Evolutionary conservation across 108 stramenopile genomes (phyloP), one percentile per base, ranked within the genome.

Genomic region (Skeletonema marinoi): DNA sequence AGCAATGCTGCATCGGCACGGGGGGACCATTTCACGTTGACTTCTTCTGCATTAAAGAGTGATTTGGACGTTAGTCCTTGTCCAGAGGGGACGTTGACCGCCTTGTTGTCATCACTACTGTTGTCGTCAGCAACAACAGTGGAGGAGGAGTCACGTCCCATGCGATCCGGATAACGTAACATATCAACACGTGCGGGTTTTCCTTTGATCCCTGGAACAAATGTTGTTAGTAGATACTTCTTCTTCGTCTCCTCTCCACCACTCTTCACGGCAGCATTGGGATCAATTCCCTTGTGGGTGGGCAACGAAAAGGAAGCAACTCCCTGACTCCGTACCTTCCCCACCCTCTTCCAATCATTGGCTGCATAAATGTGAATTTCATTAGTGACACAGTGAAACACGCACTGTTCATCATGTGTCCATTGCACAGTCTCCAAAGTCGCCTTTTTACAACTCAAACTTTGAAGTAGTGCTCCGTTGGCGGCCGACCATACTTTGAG

Each of bases 361-460:
- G 44, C 86, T 3, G 83, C 54, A 70, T 92, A 95, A 14, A 95
- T 76, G 54, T 88, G 90, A 61, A 95, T 78, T 73, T 95, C 92
- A 71, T 90, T 93, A 61, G 92, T 88, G 31, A 89, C 65, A 29
- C 89, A 42, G 32, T 85, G 79, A 71, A 93, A 87, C 63, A 87
- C 88, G 33, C 84, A 80, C 44, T 65, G 44, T 83, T 98, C 98
- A 74, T 98, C 94, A 58, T 87, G 71, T 44, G 93, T 96, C 94
- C 93, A 98, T 68, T 98, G 94, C 32, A 98, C 31, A 60, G 90
- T 87, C 0, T 92, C 92, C 95, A 96, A 94, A 7, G 88, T 71
- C 33, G 87, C 84, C 38, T 89, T 82, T 56, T 83, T 90, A 60
- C 93, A 71, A 16, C 68, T 70, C 39, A 97, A 91, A 14, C 91